Percentiles rank a stretch among this genome's conserved stretches.
Evolutionary conservation across 805 yeast genomes (phyloP).

Genomic region (Lachancea kluyveri): DNA sequence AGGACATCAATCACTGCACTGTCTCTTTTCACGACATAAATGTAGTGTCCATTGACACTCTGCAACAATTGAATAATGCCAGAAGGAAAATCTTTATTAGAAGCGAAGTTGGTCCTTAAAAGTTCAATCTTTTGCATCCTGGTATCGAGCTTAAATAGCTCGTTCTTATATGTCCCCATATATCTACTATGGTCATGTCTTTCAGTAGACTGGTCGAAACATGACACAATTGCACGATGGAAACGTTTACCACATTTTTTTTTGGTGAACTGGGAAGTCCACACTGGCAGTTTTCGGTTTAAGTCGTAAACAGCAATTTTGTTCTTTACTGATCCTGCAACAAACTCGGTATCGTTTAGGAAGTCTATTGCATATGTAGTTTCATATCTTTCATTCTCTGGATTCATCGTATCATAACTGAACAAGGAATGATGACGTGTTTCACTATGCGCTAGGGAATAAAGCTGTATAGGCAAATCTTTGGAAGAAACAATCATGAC

Average conservation of each 20-base stretch:
- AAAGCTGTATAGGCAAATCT: slow-evolving; percentile 33
- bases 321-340: slow-evolving; percentile 29
- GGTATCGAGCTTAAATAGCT: slow-evolving; percentile 22
- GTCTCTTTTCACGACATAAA: slow-evolving; percentile 31
- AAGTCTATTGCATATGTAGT: slow-evolving; percentile 28
- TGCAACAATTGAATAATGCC: slow-evolving; percentile 33
- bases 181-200: slow-evolving; percentile 3
- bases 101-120: slow-evolving; percentile 1
- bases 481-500: slow-evolving; percentile 25
- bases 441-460: slow-evolving; percentile 19
- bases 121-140: slow-evolving; percentile 8
- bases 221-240: slow-evolving; percentile 24
- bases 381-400: slow-evolving; percentile 30
- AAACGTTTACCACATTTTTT: slow-evolving; percentile 8
- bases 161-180: slow-evolving; percentile 28
- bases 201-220: slow-evolving; percentile 16
- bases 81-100: slow-evolving; percentile 6
- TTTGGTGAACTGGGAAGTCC: slow-evolving; percentile 10
- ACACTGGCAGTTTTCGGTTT: slow-evolving; percentile 20
- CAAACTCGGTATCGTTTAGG: slow-evolving; percentile 16
- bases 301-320: slow-evolving; percentile 29
- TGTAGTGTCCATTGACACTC: slow-evolving; percentile 33
- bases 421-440: slow-evolving; percentile 14
- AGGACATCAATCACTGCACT: slow-evolving; percentile 27
- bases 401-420: slow-evolving; percentile 28